Conservation (phyloP, 2,329 filamentous ascomycete species). For the Hypoxylon sp. region DNA sequence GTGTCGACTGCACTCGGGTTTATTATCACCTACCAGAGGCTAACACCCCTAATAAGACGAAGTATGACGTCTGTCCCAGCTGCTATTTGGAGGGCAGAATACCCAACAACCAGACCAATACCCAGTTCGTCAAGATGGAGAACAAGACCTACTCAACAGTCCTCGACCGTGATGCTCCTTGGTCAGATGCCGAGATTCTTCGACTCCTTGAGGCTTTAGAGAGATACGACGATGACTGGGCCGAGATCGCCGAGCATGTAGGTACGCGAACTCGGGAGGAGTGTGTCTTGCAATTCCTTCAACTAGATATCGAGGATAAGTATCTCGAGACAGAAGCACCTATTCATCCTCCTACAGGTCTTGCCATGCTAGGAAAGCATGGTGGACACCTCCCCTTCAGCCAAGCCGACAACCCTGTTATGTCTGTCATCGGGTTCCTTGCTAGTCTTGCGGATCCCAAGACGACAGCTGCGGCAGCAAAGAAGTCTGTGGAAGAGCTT, state of each 20-base stretch:
- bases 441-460: conserved; percentile 91
- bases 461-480: conserved; percentile 90
- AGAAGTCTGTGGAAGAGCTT: conserved; percentile 88
- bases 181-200: conserved; percentile 92
- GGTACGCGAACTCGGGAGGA: conserved; percentile 93
- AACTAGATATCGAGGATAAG: conserved; percentile 97
- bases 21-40: conserved; percentile 73
- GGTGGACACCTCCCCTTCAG: conserved; percentile 89
- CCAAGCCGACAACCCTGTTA: conserved; percentile 94
- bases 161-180: conserved; percentile 87
- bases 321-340: conserved; percentile 85
- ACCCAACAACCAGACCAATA: conserved; percentile 81
- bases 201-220: conserved; percentile 91
- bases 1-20: conserved; percentile 83
- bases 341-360: conserved; percentile 68
- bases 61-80: conserved; percentile 91
- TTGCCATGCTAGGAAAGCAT: conserved; percentile 78
- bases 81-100: conserved; percentile 90
- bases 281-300: conserved; percentile 95
- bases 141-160: conserved; percentile 85
- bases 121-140: conserved; percentile 90
- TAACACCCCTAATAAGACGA: conserved; percentile 72
- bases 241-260: conserved; percentile 91
- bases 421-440: conserved; percentile 95
- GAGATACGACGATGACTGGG: conserved; percentile 96